Percentiles rank a stretch among this genome's conserved stretches.
phyloP scores from a whole-genome alignment of 208 protist species.

The Wallacemonas collosoma region DNA sequence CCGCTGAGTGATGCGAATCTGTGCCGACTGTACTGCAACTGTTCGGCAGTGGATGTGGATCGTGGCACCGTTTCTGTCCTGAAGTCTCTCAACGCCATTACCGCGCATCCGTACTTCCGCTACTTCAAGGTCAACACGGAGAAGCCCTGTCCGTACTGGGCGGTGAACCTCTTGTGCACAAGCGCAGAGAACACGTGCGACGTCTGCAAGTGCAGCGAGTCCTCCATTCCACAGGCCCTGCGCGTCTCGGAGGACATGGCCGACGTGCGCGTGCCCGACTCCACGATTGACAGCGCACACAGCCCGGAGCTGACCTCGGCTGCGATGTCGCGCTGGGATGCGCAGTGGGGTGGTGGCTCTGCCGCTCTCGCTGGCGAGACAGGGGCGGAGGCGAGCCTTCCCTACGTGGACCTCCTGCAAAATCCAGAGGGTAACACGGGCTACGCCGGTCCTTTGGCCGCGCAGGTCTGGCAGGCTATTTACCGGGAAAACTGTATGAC shows the following conservation, averaged over 20 bases:
- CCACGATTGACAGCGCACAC: constrained; percentile 26
- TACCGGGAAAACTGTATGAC: constrained; percentile 86
- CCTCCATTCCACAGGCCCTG: constrained; percentile 66
- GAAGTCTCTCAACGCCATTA: constrained; percentile 71
- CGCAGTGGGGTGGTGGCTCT: constrained; percentile 6
- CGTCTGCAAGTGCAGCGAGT: constrained; percentile 81
- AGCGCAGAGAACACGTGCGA: constrained; percentile 73
- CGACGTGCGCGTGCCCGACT: constrained; percentile 47
- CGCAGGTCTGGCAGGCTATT: constrained; percentile 81
- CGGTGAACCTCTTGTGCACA: constrained; percentile 76
- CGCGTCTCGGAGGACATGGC: constrained; percentile 76
- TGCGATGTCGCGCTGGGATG: constrained; percentile 3
- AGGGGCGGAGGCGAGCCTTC: constrained; percentile 31
- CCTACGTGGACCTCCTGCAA: constrained; percentile 83
- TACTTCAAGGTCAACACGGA: constrained; percentile 90
- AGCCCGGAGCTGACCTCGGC: constrained; percentile 7
- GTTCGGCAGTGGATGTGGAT: constrained; percentile 50
- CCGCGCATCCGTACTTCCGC: constrained; percentile 76
- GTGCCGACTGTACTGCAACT: constrained; percentile 55
- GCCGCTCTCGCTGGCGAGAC: not conserved
- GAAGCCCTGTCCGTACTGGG: constrained; percentile 87
- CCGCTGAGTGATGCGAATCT: constrained; percentile 9
- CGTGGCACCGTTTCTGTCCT: constrained; percentile 43
- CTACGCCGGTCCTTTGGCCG: constrained; percentile 76
- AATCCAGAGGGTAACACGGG: constrained; percentile 90